Conservation (phyloP, 345 rosid genomes). For the Draba incana region DNA sequence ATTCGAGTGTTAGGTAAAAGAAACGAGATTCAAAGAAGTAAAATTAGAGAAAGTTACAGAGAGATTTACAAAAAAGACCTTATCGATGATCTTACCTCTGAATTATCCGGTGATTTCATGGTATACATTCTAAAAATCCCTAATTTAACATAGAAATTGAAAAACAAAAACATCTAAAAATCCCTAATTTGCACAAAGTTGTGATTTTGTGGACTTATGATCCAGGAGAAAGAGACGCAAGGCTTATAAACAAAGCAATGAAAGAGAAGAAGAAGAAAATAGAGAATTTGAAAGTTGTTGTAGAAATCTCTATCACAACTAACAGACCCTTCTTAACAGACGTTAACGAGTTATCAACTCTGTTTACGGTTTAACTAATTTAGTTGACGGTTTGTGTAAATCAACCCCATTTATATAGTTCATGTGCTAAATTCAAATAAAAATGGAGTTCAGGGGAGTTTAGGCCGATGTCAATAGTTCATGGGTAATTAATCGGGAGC, state of each 20-base stretch:
- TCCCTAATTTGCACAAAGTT: conserved; percentile 65
- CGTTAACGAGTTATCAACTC: too few species aligned
- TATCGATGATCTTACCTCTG: conserved; percentile 59
- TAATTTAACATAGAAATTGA: not conserved
- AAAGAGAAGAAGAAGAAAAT: conserved; percentile 45
- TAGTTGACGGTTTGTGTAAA: too few species aligned
- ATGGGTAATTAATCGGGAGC: too few species aligned
- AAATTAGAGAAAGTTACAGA: conserved; percentile 64
- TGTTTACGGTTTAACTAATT: too few species aligned
- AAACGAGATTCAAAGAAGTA: conserved; percentile 71
- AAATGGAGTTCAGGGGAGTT: too few species aligned
- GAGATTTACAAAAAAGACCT: conserved; percentile 66
- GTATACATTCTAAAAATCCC: conserved; percentile 34
- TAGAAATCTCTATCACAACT: conserved; percentile 80
- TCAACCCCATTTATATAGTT: too few species aligned
- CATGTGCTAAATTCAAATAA: too few species aligned
- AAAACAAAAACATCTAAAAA: not conserved
- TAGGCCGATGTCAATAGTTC: too few species aligned
- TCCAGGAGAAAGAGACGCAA: conserved; percentile 89
- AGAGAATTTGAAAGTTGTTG: conserved; percentile 57
- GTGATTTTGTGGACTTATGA: conserved; percentile 72
- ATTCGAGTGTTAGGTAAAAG: conserved; percentile 66
- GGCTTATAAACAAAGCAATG: conserved; percentile 60
- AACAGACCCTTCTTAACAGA: too few species aligned
- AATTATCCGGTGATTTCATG: conserved; percentile 79